phyloP scores from a whole-genome alignment of 129 eudicot species.

The Dittrichia graveolens region DNA sequence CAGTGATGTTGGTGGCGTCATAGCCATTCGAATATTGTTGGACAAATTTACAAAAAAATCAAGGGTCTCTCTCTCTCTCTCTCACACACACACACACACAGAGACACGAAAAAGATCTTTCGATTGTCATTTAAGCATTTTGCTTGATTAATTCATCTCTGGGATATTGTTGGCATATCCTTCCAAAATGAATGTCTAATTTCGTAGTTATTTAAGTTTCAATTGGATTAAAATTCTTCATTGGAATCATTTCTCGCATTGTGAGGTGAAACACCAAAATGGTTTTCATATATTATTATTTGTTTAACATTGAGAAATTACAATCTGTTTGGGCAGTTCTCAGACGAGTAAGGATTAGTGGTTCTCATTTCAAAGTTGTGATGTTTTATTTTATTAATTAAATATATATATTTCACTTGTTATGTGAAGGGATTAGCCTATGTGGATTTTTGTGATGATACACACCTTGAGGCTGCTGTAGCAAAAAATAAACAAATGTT shows the following conservation, averaged over 20 bases:
- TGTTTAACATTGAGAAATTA: not conserved
- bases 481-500: constrained; percentile 69
- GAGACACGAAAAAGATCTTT: too few species aligned
- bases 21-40: constrained; percentile 62
- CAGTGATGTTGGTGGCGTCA: constrained; percentile 89
- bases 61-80: constrained; percentile 58
- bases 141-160: constrained; percentile 14
- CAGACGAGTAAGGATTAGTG: not conserved
- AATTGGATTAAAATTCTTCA: not conserved
- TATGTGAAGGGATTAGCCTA: constrained; percentile 80
- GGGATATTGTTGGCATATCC: constrained; percentile 1
- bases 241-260: not conserved
- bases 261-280: not conserved
- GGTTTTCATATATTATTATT: not conserved
- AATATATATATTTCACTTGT: constrained; percentile 6
- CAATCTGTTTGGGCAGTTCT: not conserved
- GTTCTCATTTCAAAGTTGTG: not conserved
- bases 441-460: constrained; percentile 80
- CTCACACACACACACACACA: not conserved
- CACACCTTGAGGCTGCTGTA: constrained; percentile 78
- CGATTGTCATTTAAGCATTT: not conserved
- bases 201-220: not conserved
- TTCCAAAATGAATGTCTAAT: not conserved
- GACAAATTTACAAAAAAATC: constrained; percentile 77
- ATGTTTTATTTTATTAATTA: not conserved